Percentiles rank a stretch among this genome's conserved stretches.
Conservation (phyloP, 306 rosid genomes). For the Rubus idaeus region DNA sequence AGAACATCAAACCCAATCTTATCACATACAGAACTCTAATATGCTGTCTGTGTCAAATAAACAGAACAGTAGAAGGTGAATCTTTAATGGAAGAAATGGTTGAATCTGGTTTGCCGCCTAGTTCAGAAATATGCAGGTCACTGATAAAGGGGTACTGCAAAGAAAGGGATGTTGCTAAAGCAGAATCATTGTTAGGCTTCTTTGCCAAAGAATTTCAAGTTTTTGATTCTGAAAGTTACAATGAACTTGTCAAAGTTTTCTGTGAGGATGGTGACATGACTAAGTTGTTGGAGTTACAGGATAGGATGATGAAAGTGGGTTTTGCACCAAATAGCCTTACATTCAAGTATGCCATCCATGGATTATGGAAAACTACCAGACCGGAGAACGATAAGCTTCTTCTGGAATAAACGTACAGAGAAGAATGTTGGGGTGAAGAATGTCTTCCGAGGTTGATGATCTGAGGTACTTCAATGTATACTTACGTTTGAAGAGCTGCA, state of each 20-base stretch:
- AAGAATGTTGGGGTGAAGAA: neutral
- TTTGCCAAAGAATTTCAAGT: conserved; percentile 59
- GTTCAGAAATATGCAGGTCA: conserved; percentile 48
- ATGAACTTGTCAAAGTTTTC: conserved; percentile 48
- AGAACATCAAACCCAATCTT: conserved; percentile 40
- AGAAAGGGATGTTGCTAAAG: conserved; percentile 51
- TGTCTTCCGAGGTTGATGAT: neutral
- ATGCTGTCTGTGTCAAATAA: conserved; percentile 46
- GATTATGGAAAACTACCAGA: conserved; percentile 52
- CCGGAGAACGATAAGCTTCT: conserved; percentile 20
- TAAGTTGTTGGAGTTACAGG: conserved; percentile 70
- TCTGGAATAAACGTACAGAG: neutral
- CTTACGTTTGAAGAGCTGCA: neutral
- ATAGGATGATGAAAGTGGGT: conserved; percentile 63
- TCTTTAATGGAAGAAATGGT: conserved; percentile 63
- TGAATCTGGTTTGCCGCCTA: conserved; percentile 51
- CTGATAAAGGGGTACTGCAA: conserved; percentile 61
- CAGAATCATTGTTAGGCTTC: conserved; percentile 56
- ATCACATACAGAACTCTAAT: conserved; percentile 52
- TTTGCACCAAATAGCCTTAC: conserved; percentile 71
- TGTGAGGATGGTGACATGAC: conserved; percentile 54
- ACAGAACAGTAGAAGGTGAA: conserved; percentile 58
- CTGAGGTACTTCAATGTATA: neutral
- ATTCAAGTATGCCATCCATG: conserved; percentile 55
- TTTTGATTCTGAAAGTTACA: conserved; percentile 72